Percentiles rank a stretch among this genome's conserved stretches.
Evolutionary conservation across 371 early-diverging fungal genomes (phyloP).

Genomic region (Dinochytrium kinnereticum): DNA sequence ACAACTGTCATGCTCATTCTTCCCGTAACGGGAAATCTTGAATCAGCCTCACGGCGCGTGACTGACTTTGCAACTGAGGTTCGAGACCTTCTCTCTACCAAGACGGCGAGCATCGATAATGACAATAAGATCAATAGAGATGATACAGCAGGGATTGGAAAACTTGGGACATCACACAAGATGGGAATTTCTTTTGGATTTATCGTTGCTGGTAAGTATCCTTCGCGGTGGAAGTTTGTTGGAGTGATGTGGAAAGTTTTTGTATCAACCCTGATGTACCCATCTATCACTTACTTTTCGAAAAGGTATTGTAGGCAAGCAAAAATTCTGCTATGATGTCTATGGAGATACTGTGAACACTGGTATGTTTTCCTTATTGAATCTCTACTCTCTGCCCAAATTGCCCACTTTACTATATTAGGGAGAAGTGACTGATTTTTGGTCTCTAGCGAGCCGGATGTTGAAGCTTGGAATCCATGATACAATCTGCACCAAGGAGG

Average conservation of each 20-base stretch:
- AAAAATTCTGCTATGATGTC: constrained; percentile 15
- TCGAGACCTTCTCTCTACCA: background rate
- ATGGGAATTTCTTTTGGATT: background rate
- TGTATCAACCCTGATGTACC: too few species aligned
- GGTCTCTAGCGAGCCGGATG: constrained; percentile 18
- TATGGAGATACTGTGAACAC: constrained; percentile 7
- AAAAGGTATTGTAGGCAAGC: constrained; percentile 7
- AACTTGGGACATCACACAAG: background rate
- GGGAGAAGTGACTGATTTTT: background rate
- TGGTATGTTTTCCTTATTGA: background rate
- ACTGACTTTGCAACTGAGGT: background rate
- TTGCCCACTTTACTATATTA: too few species aligned
- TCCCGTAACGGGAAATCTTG: background rate
- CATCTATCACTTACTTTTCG: background rate
- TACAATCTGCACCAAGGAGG: background rate
- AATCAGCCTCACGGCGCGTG: background rate
- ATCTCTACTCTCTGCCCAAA: background rate
- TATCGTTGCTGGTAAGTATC: background rate
- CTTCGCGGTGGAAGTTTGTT: background rate
- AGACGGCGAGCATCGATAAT: background rate
- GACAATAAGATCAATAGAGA: background rate
- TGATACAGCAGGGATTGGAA: too few species aligned
- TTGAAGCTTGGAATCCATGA: background rate
- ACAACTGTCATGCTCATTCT: background rate
- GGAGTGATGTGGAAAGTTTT: background rate